Evolutionary conservation across 108 stramenopile species (phyloP).

Genomic region (Bacterosira constricta): DNA sequence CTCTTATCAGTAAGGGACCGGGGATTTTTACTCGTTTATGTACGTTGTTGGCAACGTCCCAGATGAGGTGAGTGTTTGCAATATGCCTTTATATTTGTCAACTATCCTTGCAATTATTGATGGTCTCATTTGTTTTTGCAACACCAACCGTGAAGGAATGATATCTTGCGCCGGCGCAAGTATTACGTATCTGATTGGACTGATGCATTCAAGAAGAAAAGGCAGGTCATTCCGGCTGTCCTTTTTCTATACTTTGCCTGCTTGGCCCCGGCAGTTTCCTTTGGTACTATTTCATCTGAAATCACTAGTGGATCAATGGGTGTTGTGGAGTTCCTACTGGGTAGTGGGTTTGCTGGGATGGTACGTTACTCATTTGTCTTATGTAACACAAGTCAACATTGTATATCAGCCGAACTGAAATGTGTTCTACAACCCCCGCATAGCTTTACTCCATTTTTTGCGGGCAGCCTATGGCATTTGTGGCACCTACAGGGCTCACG

Average conservation of each 20-base stretch:
- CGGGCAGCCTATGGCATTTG: slow-evolving; percentile 97
- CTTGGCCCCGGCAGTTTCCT: slow-evolving; percentile 92
- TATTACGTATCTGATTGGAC: slow-evolving; percentile 78
- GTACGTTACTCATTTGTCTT: slow-evolving; percentile 35
- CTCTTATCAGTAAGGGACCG: slow-evolving; percentile 24
- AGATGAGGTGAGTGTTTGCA: slow-evolving; percentile 32
- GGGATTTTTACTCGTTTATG: slow-evolving; percentile 35
- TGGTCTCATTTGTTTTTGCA: background rate
- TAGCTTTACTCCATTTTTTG: slow-evolving; percentile 79
- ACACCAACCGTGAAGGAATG: slow-evolving; percentile 36
- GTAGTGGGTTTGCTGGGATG: slow-evolving; percentile 88
- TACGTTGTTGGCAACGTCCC: slow-evolving; percentile 14
- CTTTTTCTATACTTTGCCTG: slow-evolving; percentile 97
- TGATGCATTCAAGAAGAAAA: slow-evolving; percentile 72
- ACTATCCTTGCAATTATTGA: too few species aligned
- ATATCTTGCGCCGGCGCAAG: slow-evolving; percentile 51
- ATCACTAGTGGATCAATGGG: slow-evolving; percentile 90
- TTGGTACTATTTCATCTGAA: slow-evolving; percentile 90
- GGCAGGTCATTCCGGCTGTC: slow-evolving; percentile 79
- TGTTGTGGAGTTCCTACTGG: slow-evolving; percentile 89
- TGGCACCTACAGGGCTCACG: slow-evolving; percentile 96
- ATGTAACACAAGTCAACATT: too few species aligned
- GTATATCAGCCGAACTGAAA: background rate
- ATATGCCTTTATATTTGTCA: background rate
- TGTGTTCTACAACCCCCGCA: background rate